Evolutionary conservation across 139 green algal genomes (phyloP), one percentile per base, ranked within the genome.

Genomic region (Raphidocelis subcapitata): DNA sequence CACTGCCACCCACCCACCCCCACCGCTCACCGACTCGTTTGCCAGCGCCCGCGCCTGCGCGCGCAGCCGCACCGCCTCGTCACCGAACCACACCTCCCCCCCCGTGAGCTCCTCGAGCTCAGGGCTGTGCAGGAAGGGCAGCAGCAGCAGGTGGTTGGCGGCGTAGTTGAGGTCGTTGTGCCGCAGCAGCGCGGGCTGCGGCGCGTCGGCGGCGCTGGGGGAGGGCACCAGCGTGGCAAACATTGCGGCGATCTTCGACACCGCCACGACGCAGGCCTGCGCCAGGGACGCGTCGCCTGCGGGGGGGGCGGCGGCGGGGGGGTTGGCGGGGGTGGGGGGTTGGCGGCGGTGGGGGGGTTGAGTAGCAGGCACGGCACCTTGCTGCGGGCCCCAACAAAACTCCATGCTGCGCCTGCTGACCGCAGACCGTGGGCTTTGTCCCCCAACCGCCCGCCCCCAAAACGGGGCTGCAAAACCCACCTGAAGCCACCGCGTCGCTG

Each of bases 121-220:
- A 12, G 26, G 15, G 29, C 35, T 47, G 60, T 69, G 71, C 62
- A 77, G 62, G 62, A 65, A 70, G 33, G 71, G 71, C 49, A 65
- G 28, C 71, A 77, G 35, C 62, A 77, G 62, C 71, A 77, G 26
- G 51, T 77, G 71, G 35, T 49, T 57, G 20, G 71, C 49, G 32
- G 67, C 36, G 59, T 77, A 77, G 44, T 71, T 44, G 55, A 77
- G 62, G 51, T 71, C 71, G 52, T 77, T 77, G 71, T 70, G 62
- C 12, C 62, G 47, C 62, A 64, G 71, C 47, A 77, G 71, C 16
- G 37, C 62, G 55, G 67, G 49, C 16, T 31, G 31, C 12, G 71
- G 71, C 15, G 71, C 71, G 29, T 70, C 71, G 47, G 62, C 61
- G n/a, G 71, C 71, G 23, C 61, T 26, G 5, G 61, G 71, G 3